Conservation (phyloP, 805 yeast species). For the Metschnikowia lunata region DNA sequence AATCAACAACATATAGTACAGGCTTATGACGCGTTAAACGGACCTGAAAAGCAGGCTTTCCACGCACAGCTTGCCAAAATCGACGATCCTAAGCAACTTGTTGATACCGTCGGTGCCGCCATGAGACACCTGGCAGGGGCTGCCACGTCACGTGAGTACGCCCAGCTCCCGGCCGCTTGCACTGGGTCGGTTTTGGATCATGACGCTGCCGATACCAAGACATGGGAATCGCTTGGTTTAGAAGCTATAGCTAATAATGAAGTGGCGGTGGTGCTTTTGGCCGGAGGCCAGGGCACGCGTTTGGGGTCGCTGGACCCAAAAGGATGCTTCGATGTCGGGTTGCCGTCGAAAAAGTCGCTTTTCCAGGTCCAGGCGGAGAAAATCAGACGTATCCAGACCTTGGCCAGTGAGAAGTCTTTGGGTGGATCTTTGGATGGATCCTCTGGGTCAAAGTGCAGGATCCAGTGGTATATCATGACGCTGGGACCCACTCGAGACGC, state of each 20-base stretch:
- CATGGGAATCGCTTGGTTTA: conserved; percentile 55
- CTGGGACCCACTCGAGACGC: conserved; percentile 76
- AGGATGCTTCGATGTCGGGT: conserved; percentile 85
- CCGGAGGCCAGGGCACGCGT: conserved; percentile 98
- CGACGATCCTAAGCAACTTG: conserved; percentile 38
- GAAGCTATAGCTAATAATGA: conserved; percentile 63
- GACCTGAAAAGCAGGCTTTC: conserved; percentile 30
- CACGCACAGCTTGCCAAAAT: conserved; percentile 40
- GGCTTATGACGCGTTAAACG: conserved; percentile 39
- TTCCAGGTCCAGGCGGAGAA: conserved; percentile 94
- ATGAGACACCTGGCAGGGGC: conserved; percentile 32
- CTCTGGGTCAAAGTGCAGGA: conserved; percentile 7
- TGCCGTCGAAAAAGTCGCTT: conserved; percentile 79
- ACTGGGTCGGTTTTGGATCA: conserved; percentile 50
- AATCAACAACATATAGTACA: conserved; percentile 52
- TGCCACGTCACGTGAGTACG: conserved; percentile 24
- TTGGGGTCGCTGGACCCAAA: conserved; percentile 87
- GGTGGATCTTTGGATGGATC: too few species aligned
- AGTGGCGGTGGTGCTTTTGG: conserved; percentile 89
- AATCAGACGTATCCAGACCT: conserved; percentile 55
- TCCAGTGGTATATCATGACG: conserved; percentile 94
- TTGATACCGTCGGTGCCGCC: conserved; percentile 44
- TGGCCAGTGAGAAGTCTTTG: conserved; percentile 37
- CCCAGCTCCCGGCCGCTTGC: conserved; percentile 45
- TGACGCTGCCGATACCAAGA: conserved; percentile 20